Conservation (phyloP, 306 rosid species). For the Trifolium repens region DNA sequence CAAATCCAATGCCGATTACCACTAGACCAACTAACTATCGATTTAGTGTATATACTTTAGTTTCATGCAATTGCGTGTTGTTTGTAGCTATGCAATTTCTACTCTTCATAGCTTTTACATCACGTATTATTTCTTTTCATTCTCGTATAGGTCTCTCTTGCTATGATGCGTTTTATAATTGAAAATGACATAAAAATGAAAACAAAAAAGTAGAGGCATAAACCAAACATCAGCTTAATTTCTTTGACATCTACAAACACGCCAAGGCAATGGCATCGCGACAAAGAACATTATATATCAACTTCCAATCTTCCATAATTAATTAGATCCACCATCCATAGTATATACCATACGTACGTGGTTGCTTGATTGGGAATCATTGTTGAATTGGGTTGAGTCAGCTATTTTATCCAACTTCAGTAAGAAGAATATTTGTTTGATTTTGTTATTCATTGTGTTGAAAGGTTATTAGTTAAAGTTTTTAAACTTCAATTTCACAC, state of each 20-base stretch:
- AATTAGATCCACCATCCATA: neutral
- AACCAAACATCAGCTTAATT: slow-evolving; percentile 8
- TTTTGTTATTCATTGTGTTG: neutral
- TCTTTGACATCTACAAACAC: slow-evolving; percentile 23
- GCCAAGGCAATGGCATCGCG: slow-evolving; percentile 11
- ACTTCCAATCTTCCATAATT: neutral
- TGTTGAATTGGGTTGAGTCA: slow-evolving; percentile 12
- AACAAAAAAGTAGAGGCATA: neutral
- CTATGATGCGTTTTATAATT: neutral
- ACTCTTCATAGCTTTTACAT: slow-evolving; percentile 1
- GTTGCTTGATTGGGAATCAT: neutral
- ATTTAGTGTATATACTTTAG: no score
- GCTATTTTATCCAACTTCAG: neutral
- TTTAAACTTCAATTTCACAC: neutral
- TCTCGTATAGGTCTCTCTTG: neutral
- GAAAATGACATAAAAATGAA: neutral
- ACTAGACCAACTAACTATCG: no score
- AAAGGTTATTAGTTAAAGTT: neutral
- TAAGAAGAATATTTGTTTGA: neutral
- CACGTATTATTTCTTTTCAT: neutral
- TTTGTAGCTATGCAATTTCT: neutral
- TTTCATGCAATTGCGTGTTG: neutral
- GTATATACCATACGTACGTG: neutral
- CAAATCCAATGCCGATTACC: no score
- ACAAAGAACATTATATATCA: neutral